Evolutionary conservation across 2,329 filamentous ascomycete species (phyloP), one percentile per base, ranked within the genome.

Genomic region (Daldinia sp.): DNA sequence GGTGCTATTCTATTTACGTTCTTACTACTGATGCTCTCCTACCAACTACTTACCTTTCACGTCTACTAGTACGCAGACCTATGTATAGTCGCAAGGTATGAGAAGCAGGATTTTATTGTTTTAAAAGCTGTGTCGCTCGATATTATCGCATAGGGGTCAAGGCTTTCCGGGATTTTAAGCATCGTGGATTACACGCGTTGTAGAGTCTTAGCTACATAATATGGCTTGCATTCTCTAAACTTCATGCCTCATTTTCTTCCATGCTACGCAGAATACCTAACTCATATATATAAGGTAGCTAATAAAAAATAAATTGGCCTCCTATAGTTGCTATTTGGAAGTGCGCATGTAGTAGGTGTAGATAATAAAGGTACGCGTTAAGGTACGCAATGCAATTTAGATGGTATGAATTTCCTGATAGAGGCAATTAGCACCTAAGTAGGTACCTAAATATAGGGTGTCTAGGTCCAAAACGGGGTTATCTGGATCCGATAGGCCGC

Each of bases 401-500:
- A 48, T 48, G 26, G 23, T 37, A 50, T 33, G 23, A 50, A 50
- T 1, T 57, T 44, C 55, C 28, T 60, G 30, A 35, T 20, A 58
- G 35, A 54, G 56, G 53, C 23, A 59, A 37, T 30, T 35, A 37
- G 51, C 33, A 39, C 30, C 51, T 54, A 54, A 3, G 18, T 9
- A 54, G 37, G 59, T 60, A 63, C 55, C 28, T 56, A 46, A 50
- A 53, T 37, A 13, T 18, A 54, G 30, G 44, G 44, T 26, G 42
- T 30, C 48, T 63, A 35, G 44, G 18, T 67, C 57, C 42, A 57
- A 44, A 57, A 63, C 64, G 68, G 68, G 28, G 48, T 63, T 69
- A 63, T 63, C 54, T 42, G 55, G 66, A 64, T 60, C 67, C 69
- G 63, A 67, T 51, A 41, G 28, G 54, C 60, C 67, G 57, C 53